Evolutionary conservation across 306 rosid species (phyloP).

Genomic region (Cucumis melo): DNA sequence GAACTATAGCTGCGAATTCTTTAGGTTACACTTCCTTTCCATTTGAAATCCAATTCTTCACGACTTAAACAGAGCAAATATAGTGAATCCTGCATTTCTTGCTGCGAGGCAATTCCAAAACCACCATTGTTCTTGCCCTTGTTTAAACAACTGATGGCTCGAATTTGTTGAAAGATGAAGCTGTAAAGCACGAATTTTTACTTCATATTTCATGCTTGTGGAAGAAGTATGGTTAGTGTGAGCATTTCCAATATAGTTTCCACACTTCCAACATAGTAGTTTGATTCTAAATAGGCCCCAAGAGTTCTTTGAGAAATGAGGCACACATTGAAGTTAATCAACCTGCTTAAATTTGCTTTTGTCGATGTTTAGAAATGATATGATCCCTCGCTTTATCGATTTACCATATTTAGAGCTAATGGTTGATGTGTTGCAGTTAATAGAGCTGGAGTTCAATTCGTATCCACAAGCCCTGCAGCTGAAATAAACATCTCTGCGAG

Average conservation of each 20-base stretch:
- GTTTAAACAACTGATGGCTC: background rate
- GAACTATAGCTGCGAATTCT: background rate
- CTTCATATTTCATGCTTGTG: too few relatives aligned
- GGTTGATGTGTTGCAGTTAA: conserved; percentile 47
- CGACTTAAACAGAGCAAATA: background rate
- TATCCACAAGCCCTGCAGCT: conserved; percentile 87
- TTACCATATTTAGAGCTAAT: conserved; percentile 76
- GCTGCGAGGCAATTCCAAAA: background rate
- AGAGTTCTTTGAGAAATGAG: conserved; percentile 48
- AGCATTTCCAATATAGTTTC: conserved; percentile 59
- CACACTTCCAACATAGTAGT: conserved; percentile 82
- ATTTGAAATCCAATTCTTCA: conserved; percentile 2
- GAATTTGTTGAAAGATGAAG: conserved; percentile 46
- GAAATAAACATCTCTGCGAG: conserved; percentile 70
- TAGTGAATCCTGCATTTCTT: background rate
- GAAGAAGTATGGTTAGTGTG: conserved; percentile 25
- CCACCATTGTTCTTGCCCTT: background rate
- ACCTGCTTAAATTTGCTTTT: conserved; percentile 60
- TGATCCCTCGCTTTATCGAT: conserved; percentile 70
- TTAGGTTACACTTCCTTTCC: background rate
- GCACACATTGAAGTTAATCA: conserved; percentile 58
- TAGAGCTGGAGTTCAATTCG: conserved; percentile 64
- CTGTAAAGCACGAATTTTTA: conserved; percentile 63
- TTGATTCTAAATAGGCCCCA: conserved; percentile 71
- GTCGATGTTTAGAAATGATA: conserved; percentile 60